These are phyloP conservation scores for Dioszegia hungarica DNA, from an alignment of 768 basidiomycete species.

Conservation along the genomic window DNA sequence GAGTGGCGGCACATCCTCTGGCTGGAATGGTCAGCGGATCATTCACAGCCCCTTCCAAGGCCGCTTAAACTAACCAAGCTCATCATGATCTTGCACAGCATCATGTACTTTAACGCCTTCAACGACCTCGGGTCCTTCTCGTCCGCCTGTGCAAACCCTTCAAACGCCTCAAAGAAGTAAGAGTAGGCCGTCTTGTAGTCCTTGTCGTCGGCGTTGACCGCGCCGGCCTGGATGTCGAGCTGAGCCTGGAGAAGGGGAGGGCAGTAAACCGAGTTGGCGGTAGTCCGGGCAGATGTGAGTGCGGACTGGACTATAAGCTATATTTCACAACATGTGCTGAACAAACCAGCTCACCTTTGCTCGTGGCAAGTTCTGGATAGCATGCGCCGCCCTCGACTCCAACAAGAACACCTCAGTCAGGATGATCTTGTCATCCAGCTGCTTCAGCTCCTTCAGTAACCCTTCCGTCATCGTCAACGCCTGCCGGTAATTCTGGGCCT, in stretches of 20 bases:
- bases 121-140: slow-evolving; percentile 63
- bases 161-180: slow-evolving; percentile 96
- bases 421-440: slow-evolving; percentile 95
- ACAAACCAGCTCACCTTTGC: slow-evolving; percentile 63
- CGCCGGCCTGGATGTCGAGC: slow-evolving; percentile 64
- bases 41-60: too few relatives aligned
- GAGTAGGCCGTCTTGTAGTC: slow-evolving; percentile 96
- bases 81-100: slow-evolving; percentile 96
- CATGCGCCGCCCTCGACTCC: slow-evolving; percentile 85
- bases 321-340: not conserved
- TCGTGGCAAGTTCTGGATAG: slow-evolving; percentile 80
- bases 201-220: slow-evolving; percentile 93
- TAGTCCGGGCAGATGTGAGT: slow-evolving; percentile 82
- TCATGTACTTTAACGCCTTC: slow-evolving; percentile 92
- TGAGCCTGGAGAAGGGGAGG: slow-evolving; percentile 62
- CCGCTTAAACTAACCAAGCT: slow-evolving; percentile 62
- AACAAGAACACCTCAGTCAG: slow-evolving; percentile 93
- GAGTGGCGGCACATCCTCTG: slow-evolving; percentile 86
- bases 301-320: slow-evolving; percentile 58
- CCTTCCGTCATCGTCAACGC: slow-evolving; percentile 77
- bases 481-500: slow-evolving; percentile 67
- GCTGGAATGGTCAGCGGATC: slow-evolving; percentile 53
- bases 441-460: slow-evolving; percentile 84
- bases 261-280: slow-evolving; percentile 93
- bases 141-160: slow-evolving; percentile 74